These are phyloP conservation scores for Zygotorulaspora mrakii DNA, from an alignment of 1,139 yeast species.

Conservation along the genomic window DNA sequence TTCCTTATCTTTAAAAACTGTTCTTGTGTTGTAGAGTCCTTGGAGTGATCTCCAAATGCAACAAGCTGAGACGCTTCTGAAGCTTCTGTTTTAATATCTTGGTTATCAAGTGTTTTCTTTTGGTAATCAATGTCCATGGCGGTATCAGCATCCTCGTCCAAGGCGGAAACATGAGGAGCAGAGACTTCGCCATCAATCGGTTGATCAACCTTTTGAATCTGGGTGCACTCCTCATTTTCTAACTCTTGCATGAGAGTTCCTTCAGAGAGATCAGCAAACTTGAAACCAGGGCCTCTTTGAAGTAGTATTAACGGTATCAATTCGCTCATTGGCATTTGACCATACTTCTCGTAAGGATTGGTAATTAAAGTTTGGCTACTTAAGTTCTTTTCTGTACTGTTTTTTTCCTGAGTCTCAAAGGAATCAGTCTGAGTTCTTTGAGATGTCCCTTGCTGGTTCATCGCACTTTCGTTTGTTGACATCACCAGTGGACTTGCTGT, in stretches of 20 bases:
- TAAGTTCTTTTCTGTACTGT: neutral
- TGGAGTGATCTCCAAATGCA: constrained; percentile 14
- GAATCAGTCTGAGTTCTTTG: constrained; percentile 5
- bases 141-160: constrained; percentile 19
- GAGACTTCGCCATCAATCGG: neutral
- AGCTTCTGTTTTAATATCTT: neutral
- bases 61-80: constrained; percentile 15
- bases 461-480: constrained; percentile 7
- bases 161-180: constrained; percentile 10
- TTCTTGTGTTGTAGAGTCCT: constrained; percentile 40
- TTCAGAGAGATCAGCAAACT: constrained; percentile 49
- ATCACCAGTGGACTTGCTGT: constrained; percentile 15
- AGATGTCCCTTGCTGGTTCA: constrained; percentile 7
- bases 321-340: constrained; percentile 33
- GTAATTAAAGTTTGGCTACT: constrained; percentile 19
- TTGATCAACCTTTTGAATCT: neutral
- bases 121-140: constrained; percentile 15
- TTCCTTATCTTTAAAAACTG: constrained; percentile 53
- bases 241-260: constrained; percentile 49
- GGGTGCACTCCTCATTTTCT: constrained; percentile 23
- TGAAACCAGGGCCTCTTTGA: constrained; percentile 30
- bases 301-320: constrained; percentile 33
- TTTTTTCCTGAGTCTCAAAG: constrained; percentile 6
- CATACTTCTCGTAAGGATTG: constrained; percentile 35
- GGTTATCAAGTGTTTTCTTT: constrained; percentile 4